Evolutionary conservation across 306 rosid species (phyloP), one percentile per base, ranked within the genome.

Genomic region (Prunus armeniaca): DNA sequence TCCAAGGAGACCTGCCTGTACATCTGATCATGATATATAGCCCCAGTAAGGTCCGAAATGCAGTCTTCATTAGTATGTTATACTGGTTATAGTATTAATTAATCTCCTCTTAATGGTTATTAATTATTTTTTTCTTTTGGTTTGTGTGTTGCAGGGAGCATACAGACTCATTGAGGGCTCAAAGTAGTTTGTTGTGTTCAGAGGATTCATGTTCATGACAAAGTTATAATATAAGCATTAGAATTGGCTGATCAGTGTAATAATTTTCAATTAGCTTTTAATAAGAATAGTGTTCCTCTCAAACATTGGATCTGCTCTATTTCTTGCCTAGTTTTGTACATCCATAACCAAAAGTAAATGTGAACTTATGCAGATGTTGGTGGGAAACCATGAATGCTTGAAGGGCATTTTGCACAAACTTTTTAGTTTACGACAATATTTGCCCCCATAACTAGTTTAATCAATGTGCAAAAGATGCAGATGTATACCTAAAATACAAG

Each of bases 1-100:
- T 9, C 99, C 96, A 8, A 89, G 99, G 55, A 83, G 93, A 81
- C 99, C 97, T 4, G 87, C 87, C 47, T 95, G 96, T 77, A 91
- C 96, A 38, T 87, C 98, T 65, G 89, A 89, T 27, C 80, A 78
- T 73, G 38, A 60, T 25, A 13, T 25, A 2, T 28, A 25, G 34
- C 34, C n/a, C 24, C 65, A 87, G 94, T 86, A 82, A 85, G 90
- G n/a, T 34, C 27, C 28, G 14, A 47, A 5, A 18, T 14, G 25
- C 55, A 22, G 32, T 51, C 64, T 20, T 28, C 43, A 19, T 67
- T 27, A 7, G 6, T 14, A 28, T 62, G 20, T 14, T 28, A 60
- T 60, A 60, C 3, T 19, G 20, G 20, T 20, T 2, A 20, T 69
- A 25, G 43, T 50, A 17, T 17, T 52, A 52, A 22, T 11, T 47